Evolutionary conservation across 345 rosid species (phyloP), one percentile per base, ranked within the genome.

Genomic region (Tarenaya hassleriana): DNA sequence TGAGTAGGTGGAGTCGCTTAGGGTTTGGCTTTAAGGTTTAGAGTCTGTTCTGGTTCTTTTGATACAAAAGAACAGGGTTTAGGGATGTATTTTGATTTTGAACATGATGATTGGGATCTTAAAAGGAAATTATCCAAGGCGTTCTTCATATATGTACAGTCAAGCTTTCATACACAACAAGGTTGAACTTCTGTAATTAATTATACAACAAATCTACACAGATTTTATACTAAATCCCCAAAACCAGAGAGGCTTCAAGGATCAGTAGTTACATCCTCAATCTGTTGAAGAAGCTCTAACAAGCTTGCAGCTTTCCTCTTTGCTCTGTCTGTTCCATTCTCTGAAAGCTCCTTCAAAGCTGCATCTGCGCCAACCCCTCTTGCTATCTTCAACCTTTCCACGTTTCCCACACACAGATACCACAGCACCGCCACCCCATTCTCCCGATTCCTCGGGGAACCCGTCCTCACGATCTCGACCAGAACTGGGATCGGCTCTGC

Each of bases 301-400:
- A 92, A 67, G 33, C 77, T 75, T 33, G 60, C 86, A 32, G 98
- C 98, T 73, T 92, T 92, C 67, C 98, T 77, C 79, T 85, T 92
- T 37, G 98, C 98, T 54, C 98, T 83, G 49, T 88, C 98, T 4
- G 98, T 92, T 52, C 96, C 98, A 50, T 58, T 88, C 24, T 92
- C 96, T 1, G 73, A 69, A 10, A 88, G 71, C 46, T 88, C 98
- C 78, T 73, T 88, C 55, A 92, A 60, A 12, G 81, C 81, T 56
- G 81, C 76, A 60, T 88, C 95, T 5, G 80, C 90, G 53, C 85
- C 86, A 16, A 58, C 73, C 47, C 85, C 90, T 69, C 66, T 81
- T 0, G 94, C 90, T 24, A 66, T 42, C 58, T 69, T 81, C 58
- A 88, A 60, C 71, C 87, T 90, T 69, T 80, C 77, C 42, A 31